phyloP scores from a whole-genome alignment of 1,139 yeast genomes.

The Yamadazyma mexicana region DNA sequence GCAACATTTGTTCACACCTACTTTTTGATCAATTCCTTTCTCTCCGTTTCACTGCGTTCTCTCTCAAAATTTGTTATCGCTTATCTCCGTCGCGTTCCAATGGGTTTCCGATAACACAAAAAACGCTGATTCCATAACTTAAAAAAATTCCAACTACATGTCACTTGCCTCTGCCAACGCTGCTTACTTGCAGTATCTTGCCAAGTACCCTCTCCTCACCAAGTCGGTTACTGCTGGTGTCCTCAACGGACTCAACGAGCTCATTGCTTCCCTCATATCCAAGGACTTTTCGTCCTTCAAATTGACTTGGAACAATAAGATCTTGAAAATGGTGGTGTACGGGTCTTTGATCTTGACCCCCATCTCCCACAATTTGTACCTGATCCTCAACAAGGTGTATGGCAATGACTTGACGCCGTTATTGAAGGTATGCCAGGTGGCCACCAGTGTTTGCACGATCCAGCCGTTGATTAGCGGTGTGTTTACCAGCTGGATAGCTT shows the following conservation, averaged over 20 bases:
- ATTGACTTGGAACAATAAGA: constrained; percentile 29
- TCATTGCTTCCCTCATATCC: constrained; percentile 54
- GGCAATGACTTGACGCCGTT: constrained; percentile 23
- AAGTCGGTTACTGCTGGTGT: constrained; percentile 61
- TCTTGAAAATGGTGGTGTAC: constrained; percentile 68
- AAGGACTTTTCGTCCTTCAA: constrained; percentile 33
- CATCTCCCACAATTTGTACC: constrained; percentile 62
- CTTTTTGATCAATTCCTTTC: too few species aligned
- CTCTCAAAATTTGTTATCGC: neutral
- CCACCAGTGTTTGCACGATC: constrained; percentile 59
- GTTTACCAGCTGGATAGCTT: constrained; percentile 56
- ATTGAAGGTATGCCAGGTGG: constrained; percentile 56
- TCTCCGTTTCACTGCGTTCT: too few species aligned
- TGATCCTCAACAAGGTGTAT: constrained; percentile 43
- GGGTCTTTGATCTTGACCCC: constrained; percentile 76
- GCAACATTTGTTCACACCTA: too few species aligned
- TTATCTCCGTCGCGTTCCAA: constrained; percentile 1
- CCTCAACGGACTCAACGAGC: constrained; percentile 58
- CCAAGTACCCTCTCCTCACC: constrained; percentile 56
- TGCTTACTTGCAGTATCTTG: constrained; percentile 41
- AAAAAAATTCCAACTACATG: constrained; percentile 4
- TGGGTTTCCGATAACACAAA: neutral
- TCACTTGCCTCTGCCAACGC: constrained; percentile 17
- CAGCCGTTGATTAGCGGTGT: constrained; percentile 63
- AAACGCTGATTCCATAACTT: neutral